Percentiles rank a stretch among this genome's conserved stretches.
Conservation (phyloP, 257 asterid genomes). For the Echium plantagineum region DNA sequence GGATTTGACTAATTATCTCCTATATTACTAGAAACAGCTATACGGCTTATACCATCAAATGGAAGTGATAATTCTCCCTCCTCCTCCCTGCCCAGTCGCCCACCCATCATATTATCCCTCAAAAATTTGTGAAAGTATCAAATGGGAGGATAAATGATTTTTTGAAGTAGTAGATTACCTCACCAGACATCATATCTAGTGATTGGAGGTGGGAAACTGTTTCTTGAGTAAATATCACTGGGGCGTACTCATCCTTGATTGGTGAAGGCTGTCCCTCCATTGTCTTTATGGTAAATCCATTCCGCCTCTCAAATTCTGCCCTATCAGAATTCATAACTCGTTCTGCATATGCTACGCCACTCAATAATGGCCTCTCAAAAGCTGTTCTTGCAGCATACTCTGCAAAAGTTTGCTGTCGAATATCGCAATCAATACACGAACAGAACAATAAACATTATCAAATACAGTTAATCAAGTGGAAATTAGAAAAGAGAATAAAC, state of each 20-base stretch:
- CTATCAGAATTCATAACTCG: conserved; percentile 58
- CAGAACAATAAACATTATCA: background rate
- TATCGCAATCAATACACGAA: conserved; percentile 2
- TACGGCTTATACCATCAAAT: too few species aligned
- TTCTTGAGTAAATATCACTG: conserved; percentile 85
- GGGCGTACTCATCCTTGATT: conserved; percentile 73
- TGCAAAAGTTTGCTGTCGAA: conserved; percentile 74
- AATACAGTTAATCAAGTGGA: background rate
- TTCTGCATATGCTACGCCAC: conserved; percentile 93
- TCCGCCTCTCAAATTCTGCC: conserved; percentile 61
- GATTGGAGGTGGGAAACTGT: conserved; percentile 79
- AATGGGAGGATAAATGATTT: background rate
- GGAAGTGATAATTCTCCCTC: too few species aligned
- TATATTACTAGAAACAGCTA: too few species aligned
- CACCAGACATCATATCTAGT: conserved; percentile 97
- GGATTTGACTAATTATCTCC: too few species aligned
- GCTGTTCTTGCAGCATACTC: conserved; percentile 83
- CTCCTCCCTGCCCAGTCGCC: background rate
- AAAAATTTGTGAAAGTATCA: background rate
- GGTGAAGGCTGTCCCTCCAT: conserved; percentile 85
- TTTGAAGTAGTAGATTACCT: conserved; percentile 30
- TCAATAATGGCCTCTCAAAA: conserved; percentile 87
- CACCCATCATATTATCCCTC: background rate
- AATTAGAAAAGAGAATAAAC: too few species aligned
- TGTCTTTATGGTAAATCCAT: conserved; percentile 83